A percentile compares a stretch with the other conserved stretches of the same genome.
Evolutionary conservation across 208 protist species (phyloP).

Genomic region (Crithidia fasciculata): DNA sequence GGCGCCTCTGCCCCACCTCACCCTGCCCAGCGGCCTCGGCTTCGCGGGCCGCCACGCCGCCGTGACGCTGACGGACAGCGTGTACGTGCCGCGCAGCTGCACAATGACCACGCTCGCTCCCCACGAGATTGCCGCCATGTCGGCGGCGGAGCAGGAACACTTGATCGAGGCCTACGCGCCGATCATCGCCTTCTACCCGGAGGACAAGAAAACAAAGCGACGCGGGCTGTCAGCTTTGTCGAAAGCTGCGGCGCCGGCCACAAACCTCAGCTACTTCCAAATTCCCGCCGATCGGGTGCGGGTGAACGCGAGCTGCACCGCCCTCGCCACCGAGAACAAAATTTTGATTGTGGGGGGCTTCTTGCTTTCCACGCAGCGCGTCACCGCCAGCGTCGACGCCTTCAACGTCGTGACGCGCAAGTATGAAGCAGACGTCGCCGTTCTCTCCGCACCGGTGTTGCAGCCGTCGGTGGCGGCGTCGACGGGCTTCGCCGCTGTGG

Average conservation of each 20-base stretch:
- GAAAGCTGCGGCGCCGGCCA: background rate
- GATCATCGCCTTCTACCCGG: conserved; percentile 27
- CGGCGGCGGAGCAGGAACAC: background rate
- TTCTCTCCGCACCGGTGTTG: conserved; percentile 27
- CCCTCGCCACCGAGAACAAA: conserved; percentile 26
- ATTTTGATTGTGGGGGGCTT: conserved; percentile 40
- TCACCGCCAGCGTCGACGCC: conserved; percentile 41
- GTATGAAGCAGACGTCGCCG: conserved; percentile 30
- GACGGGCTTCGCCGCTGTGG: conserved; percentile 36
- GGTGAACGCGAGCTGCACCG: conserved; percentile 40
- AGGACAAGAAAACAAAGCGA: conserved; percentile 13
- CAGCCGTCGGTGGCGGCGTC: conserved; percentile 38
- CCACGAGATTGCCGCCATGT: conserved; percentile 9
- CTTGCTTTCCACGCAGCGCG: conserved; percentile 18
- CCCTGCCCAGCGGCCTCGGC: conserved; percentile 21
- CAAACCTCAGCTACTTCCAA: conserved; percentile 32
- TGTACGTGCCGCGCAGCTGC: conserved; percentile 41
- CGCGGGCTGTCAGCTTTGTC: background rate
- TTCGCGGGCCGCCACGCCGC: conserved; percentile 37
- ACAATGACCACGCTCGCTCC: conserved; percentile 31
- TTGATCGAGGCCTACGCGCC: conserved; percentile 25
- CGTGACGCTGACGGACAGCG: conserved; percentile 36
- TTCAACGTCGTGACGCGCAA: conserved; percentile 41
- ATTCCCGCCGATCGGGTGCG: conserved; percentile 28
- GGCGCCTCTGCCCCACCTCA: conserved; percentile 9